Percentiles rank a stretch among this genome's conserved stretches.
Conservation (phyloP, 768 basidiomycete genomes). For the Clitopilus hobsonii region DNA sequence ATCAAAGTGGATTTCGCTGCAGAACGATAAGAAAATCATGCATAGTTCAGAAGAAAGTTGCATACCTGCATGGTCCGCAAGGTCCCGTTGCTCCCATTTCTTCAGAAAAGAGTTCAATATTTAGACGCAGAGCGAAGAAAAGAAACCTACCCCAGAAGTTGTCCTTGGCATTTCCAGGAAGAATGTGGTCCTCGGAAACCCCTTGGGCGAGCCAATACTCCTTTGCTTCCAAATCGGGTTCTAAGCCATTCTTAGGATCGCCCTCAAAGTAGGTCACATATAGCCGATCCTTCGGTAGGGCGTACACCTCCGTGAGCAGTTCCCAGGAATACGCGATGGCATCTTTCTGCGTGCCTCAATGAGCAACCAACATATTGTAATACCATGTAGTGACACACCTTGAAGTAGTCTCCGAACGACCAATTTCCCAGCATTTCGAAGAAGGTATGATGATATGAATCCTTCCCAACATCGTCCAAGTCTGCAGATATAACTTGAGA, state of each 20-base stretch:
- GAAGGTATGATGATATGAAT: constrained; percentile 96
- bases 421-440: constrained; percentile 99
- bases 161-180: constrained; percentile 93
- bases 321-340: constrained; percentile 94
- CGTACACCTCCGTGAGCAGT: constrained; percentile 84
- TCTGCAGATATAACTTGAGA: constrained; percentile 42
- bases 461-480: constrained; percentile 97
- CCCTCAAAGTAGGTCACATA: constrained; percentile 99
- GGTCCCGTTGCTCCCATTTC: constrained; percentile 99
- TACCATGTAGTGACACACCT: constrained; percentile 47
- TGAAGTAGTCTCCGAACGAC: constrained; percentile 99
- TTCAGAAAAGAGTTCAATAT: constrained; percentile 23
- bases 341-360: constrained; percentile 60
- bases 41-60: neutral
- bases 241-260: constrained; percentile 77
- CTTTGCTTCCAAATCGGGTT: constrained; percentile 85
- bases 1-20: constrained; percentile 93
- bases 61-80: constrained; percentile 91
- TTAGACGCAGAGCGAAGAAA: neutral
- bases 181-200: constrained; percentile 82
- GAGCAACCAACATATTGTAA: constrained; percentile 6
- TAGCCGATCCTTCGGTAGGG: constrained; percentile 82
- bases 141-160: constrained; percentile 91
- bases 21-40: neutral
- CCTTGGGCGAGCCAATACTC: constrained; percentile 88